Evolutionary conservation across 1,284 basidiomycete genomes (phyloP).

Genomic region (Leccinum fallax): DNA sequence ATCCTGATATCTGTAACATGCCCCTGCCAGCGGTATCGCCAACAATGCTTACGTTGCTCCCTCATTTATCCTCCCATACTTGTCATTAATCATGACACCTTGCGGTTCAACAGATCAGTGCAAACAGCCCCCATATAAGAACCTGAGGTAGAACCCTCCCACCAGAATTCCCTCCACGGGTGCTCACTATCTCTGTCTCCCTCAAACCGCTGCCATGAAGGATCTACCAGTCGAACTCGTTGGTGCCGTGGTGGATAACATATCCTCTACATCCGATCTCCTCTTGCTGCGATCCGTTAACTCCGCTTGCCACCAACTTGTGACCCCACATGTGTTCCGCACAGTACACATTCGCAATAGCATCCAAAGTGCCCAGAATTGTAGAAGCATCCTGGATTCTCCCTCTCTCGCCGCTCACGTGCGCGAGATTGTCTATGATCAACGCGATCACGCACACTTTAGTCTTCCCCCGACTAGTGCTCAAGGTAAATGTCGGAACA

Average conservation of each 20-base stretch:
- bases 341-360: constrained; percentile 28
- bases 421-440: constrained; percentile 30
- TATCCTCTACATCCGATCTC: constrained; percentile 29
- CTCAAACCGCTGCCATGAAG: constrained; percentile 17
- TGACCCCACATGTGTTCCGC: constrained; percentile 27
- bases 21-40: no score
- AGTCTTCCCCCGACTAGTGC: neutral
- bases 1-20: no score
- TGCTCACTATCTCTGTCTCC: neutral
- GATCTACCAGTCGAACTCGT: constrained; percentile 34
- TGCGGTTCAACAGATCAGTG: no score
- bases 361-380: constrained; percentile 30
- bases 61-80: no score
- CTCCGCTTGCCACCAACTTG: constrained; percentile 24
- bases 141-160: neutral
- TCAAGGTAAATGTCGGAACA: neutral
- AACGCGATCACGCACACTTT: neutral
- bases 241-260: constrained; percentile 24
- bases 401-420: constrained; percentile 28
- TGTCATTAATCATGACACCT: no score
- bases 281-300: constrained; percentile 32
- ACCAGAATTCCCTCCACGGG: neutral
- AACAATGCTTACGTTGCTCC: no score
- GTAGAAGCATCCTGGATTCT: constrained; percentile 24
- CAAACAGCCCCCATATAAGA: no score